A percentile compares a stretch with the other conserved stretches of the same genome.
These are phyloP conservation scores for Suhomyces emberorum DNA, from an alignment of 805 yeast species.

Conservation along the genomic window DNA sequence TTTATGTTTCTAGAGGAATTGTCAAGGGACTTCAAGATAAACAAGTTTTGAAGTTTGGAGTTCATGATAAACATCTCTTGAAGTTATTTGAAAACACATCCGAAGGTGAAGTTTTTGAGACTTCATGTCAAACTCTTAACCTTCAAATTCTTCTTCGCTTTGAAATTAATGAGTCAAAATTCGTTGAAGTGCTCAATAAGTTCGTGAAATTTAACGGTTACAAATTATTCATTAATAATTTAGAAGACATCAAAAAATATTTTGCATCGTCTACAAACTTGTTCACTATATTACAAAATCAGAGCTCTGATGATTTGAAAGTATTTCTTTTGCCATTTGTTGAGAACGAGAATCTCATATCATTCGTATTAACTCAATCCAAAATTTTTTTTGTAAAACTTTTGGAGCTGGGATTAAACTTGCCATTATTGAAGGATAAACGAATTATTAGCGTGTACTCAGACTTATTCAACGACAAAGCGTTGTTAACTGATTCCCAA, in stretches of 20 bases:
- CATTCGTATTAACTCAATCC: background rate
- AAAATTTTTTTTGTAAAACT: slow-evolving; percentile 10
- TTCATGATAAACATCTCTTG: slow-evolving; percentile 22
- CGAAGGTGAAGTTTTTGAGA: slow-evolving; percentile 55
- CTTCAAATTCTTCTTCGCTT: slow-evolving; percentile 44
- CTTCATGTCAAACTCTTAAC: slow-evolving; percentile 48
- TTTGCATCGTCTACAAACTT: slow-evolving; percentile 5
- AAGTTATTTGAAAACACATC: slow-evolving; percentile 32
- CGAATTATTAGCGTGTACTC: background rate
- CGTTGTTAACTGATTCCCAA: slow-evolving; percentile 5
- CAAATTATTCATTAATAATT: slow-evolving; percentile 18
- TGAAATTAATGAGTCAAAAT: slow-evolving; percentile 19
- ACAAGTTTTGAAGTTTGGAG: slow-evolving; percentile 22
- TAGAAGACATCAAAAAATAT: slow-evolving; percentile 11
- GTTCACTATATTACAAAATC: background rate
- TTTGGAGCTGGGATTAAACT: slow-evolving; percentile 11
- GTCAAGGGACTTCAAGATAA: slow-evolving; percentile 44
- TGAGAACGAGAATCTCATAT: slow-evolving; percentile 1
- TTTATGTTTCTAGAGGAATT: slow-evolving; percentile 58
- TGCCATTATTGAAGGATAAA: background rate
- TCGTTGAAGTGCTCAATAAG: slow-evolving; percentile 29
- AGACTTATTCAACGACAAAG: background rate
- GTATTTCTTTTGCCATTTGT: slow-evolving; percentile 5
- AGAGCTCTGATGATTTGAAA: slow-evolving; percentile 1
- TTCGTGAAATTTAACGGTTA: slow-evolving; percentile 41